A percentile compares a stretch with the other conserved stretches of the same genome.
These are phyloP conservation scores for Saturnispora saitoi DNA, from an alignment of 805 yeast species.

Conservation along the genomic window DNA sequence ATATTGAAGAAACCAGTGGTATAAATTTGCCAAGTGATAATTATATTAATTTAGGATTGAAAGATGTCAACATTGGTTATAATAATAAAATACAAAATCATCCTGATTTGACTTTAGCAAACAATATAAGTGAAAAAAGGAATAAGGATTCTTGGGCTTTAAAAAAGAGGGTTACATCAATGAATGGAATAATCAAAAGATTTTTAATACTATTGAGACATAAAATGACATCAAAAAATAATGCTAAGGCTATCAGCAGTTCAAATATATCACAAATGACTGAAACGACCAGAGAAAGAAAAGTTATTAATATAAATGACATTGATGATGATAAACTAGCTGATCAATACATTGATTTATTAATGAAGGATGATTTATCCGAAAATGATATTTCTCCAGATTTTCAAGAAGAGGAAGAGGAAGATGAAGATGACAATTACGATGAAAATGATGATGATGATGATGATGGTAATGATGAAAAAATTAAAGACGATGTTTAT, in stretches of 20 bases:
- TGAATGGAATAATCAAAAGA: background rate
- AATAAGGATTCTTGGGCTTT: background rate
- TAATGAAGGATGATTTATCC: background rate
- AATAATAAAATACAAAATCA: constrained; percentile 19
- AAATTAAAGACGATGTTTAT: background rate
- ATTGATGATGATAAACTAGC: constrained; percentile 6
- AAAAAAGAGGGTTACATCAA: background rate
- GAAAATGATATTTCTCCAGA: constrained; percentile 2
- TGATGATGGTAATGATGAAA: background rate
- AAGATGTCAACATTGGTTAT: constrained; percentile 17
- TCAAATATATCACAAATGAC: background rate
- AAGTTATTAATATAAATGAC: background rate
- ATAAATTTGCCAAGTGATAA: constrained; percentile 43
- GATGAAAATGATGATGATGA: no score
- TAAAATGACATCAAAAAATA: background rate
- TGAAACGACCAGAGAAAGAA: background rate
- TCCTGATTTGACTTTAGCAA: constrained; percentile 21
- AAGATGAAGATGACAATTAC: background rate
- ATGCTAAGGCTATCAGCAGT: background rate
- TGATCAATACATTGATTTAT: constrained; percentile 1
- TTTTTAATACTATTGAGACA: background rate
- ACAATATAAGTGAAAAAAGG: background rate
- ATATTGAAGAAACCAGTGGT: constrained; percentile 47
- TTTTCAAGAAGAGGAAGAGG: background rate
- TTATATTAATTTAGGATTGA: constrained; percentile 37